Base-by-base conservation (phyloP, 176 grass and related monocot genomes). In the Oryza punctata region DNA sequence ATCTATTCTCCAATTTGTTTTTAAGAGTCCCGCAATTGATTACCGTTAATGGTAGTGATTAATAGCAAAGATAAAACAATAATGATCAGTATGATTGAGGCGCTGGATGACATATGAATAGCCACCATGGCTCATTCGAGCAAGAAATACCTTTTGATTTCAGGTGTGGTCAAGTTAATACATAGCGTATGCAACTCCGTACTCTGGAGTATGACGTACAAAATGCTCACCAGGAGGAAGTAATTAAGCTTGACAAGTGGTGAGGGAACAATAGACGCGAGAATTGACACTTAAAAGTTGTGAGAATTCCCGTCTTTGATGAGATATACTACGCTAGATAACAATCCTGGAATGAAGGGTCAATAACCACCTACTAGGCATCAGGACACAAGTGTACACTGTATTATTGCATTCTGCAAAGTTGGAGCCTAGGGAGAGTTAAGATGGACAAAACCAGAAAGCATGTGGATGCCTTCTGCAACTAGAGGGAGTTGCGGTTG, bases 221-320 rank as follows among this genome's bases (percentile, higher is more conserved):
- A 67, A 81, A 75, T 68, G 45, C 0, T 49, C 46, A 57, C 12
- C 25, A n/a, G 7, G 30, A 73, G 33, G 1, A 67, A 41, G 65
- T 41, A 77, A 50, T 50, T 45, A 26, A 73, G 67, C 44, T 38
- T 86, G 43, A 85, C 66, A 47, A 29, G 57, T 61, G 57, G 4
- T 8, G 88, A 77, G 60, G 60, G 73, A 86, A 73, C 46, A 78
- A 78, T 63, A 78, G 21, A 68, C n/a, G 0, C 67, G 83, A 90
- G 88, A 90, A 90, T 82, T 50, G 46, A 47, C 88, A 90, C 88
- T 90, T 86, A 90, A 90, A 90, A 90, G 69, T 90, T 90, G 88
- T 90, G 88, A 82, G 75, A 90, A 90, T 78, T 78, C 88, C 82
- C 88, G 84, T 86, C 84, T 90, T 78, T 9, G 27, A 90, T 73